Base-by-base conservation (phyloP, 139 green algal species). In the Haematococcus lacustris region DNA sequence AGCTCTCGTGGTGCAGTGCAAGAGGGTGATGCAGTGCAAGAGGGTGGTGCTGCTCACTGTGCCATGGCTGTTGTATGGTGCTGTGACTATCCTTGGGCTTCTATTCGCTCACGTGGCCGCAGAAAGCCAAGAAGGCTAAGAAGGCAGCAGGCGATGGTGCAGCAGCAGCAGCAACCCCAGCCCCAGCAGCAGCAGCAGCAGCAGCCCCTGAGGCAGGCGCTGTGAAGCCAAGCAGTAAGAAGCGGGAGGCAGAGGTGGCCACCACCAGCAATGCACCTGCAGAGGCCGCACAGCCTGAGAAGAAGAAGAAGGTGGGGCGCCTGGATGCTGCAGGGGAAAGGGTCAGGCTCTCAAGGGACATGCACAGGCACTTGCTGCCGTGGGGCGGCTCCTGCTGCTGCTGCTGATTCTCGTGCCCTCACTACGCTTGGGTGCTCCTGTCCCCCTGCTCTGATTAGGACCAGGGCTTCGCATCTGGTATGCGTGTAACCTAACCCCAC, bases 101-200 rank as follows among this genome's bases (percentile, higher is more conserved):
- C 13, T 23, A 32, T 66, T 38, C 17, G 17, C 33, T 3, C 73
- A 82, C 80, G 71, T 74, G 76, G 73, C 77, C 66, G 65, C 28
- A 51, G 7, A 80, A 75, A 41, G 73, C 77, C 28, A 70, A 79
- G 64, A 50, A 85, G 13, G 23, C 33, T n/a, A 41, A n/a, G 35
- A 79, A 70, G 32, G 67, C 69, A 25, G 66, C 51, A 33, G 66
- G 79, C 32, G 66, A 73, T 40, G 39, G 25, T 51, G 25, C 51
- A 75, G 73, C 75, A 75, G 70, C 76, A 79, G 62, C 69, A 76
- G 38, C 73, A 17, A n/a, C 38, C 4, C 32, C 61, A 47, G 66
- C 17, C 75, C 30, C 78, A 86, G 73, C 76, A 83, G 70, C 9
- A 74, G 51, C 26, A 61, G 7, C 32, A 47, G 63, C 25, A 32